These are phyloP conservation scores for Purshia tridentata DNA, from an alignment of 306 rosid species.

Conservation along the genomic window DNA sequence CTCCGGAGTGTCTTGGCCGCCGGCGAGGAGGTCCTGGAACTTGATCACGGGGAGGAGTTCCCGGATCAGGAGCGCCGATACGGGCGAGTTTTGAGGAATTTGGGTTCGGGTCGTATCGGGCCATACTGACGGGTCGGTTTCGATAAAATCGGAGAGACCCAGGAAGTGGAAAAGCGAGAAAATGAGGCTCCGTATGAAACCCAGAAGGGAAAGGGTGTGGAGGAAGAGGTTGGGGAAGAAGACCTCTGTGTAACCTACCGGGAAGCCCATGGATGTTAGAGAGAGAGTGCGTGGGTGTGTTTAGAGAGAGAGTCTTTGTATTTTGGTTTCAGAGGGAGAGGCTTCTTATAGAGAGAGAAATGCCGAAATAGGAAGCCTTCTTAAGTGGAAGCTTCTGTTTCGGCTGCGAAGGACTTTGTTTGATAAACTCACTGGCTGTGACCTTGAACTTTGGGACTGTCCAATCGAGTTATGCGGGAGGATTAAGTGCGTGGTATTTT, in stretches of 20 bases:
- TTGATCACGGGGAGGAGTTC: slow-evolving; percentile 62
- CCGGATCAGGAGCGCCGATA: slow-evolving; percentile 62
- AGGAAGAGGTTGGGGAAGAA: slow-evolving; percentile 61
- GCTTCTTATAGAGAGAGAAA: slow-evolving; percentile 12
- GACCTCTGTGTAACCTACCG: slow-evolving; percentile 71
- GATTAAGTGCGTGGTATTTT: background rate
- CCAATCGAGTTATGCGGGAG: background rate
- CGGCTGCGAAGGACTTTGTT: background rate
- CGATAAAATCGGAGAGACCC: slow-evolving; percentile 68
- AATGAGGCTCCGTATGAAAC: slow-evolving; percentile 53
- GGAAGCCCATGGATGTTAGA: slow-evolving; percentile 65
- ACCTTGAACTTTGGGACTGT: background rate
- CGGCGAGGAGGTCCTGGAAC: slow-evolving; percentile 40
- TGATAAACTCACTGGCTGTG: background rate
- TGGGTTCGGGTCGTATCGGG: slow-evolving; percentile 31
- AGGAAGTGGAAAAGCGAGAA: slow-evolving; percentile 52
- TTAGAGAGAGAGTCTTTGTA: background rate
- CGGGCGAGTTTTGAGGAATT: slow-evolving; percentile 37
- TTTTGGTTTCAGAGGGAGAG: background rate
- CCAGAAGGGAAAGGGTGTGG: slow-evolving; percentile 58
- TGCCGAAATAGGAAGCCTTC: background rate
- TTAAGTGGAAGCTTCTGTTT: slow-evolving; percentile 39
- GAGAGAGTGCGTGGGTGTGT: slow-evolving; percentile 15
- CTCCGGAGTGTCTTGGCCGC: slow-evolving; percentile 27
- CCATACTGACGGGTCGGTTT: slow-evolving; percentile 45